Evolutionary conservation across 148 eudicot genomes (phyloP).

Genomic region (Vaccinium myrtillus): DNA sequence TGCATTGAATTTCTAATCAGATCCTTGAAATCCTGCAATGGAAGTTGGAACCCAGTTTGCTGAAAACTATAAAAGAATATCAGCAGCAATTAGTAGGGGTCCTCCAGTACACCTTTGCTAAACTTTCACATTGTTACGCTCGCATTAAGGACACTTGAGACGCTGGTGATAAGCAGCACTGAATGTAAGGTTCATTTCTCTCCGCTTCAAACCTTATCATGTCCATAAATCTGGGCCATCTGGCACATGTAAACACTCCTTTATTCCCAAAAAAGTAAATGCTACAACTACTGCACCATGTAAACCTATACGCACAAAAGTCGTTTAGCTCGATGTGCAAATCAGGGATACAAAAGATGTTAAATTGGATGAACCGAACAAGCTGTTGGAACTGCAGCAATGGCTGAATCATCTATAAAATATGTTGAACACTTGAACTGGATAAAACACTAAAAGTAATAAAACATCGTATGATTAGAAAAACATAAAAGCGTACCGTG

Average conservation of each 20-base stretch:
- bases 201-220: background rate
- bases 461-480: background rate
- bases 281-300: background rate
- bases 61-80: background rate
- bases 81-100: background rate
- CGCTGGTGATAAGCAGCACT: background rate
- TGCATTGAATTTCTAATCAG: background rate
- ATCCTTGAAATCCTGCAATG: background rate
- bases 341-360: background rate
- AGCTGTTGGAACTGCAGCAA: background rate
- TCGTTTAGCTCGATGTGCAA: background rate
- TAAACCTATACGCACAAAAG: background rate
- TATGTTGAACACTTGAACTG: background rate
- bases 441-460: background rate
- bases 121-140: background rate
- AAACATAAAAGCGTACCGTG: slow-evolving; percentile 54
- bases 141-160: background rate
- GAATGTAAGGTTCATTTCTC: background rate
- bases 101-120: background rate
- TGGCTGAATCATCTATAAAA: background rate
- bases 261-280: background rate
- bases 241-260: background rate
- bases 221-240: background rate
- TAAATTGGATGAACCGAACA: background rate
- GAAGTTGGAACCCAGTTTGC: background rate